Evolutionary conservation across 768 basidiomycete genomes (phyloP).

Genomic region (Lentinula aciculospora): DNA sequence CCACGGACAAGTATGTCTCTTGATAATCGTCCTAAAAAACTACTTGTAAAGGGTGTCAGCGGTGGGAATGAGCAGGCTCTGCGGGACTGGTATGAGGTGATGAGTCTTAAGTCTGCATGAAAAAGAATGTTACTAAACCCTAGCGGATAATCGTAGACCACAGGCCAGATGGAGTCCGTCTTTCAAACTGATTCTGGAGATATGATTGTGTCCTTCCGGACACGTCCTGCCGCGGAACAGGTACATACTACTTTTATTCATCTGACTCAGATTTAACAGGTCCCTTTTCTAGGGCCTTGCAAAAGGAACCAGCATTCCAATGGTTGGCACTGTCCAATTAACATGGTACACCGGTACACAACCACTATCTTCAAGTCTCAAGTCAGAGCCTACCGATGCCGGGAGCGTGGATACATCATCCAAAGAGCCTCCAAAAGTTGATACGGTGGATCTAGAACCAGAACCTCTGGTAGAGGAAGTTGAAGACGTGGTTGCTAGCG

Average conservation of each 20-base stretch:
- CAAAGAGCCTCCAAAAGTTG: constrained; percentile 9
- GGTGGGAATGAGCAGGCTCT: constrained; percentile 51
- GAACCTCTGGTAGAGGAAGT: constrained; percentile 35
- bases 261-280: neutral
- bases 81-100: constrained; percentile 82
- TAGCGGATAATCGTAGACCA: constrained; percentile 35
- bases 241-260: constrained; percentile 28
- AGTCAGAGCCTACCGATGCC: neutral
- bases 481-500: constrained; percentile 59
- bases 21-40: constrained; percentile 81
- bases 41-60: constrained; percentile 65
- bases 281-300: constrained; percentile 50
- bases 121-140: constrained; percentile 5
- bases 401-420: neutral
- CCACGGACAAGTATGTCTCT: constrained; percentile 78
- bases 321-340: constrained; percentile 59
- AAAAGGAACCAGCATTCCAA: constrained; percentile 64
- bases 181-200: constrained; percentile 51
- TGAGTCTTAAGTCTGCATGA: neutral
- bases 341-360: constrained; percentile 51
- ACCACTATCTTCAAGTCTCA: constrained; percentile 11
- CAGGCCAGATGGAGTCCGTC: constrained; percentile 66
- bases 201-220: constrained; percentile 64
- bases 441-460: constrained; percentile 18
- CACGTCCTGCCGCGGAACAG: constrained; percentile 72